phyloP scores from a whole-genome alignment of 345 rosid genomes.

The Erodium maritimum region DNA sequence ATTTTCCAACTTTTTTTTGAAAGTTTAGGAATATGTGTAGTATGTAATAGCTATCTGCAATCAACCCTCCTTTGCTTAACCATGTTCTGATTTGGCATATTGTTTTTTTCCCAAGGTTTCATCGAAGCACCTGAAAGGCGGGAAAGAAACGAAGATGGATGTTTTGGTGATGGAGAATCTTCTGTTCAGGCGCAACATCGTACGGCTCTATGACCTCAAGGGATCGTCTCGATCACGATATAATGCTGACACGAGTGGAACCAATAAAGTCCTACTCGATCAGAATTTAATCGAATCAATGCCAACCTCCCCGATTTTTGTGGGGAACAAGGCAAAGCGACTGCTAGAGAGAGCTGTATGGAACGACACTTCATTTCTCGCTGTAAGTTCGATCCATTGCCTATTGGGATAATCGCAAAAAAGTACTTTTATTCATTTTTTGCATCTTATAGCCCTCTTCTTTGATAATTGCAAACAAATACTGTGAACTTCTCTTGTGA shows the following conservation, averaged over 20 bases:
- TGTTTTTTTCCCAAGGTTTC: slow-evolving; percentile 37
- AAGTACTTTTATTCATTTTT: too few species aligned
- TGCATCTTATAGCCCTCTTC: too few species aligned
- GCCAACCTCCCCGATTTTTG: slow-evolving; percentile 94
- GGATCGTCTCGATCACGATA: slow-evolving; percentile 93
- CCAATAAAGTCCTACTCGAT: slow-evolving; percentile 81
- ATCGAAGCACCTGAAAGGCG: slow-evolving; percentile 77
- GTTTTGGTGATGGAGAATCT: slow-evolving; percentile 98
- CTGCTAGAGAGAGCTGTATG: slow-evolving; percentile 90
- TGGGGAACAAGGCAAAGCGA: slow-evolving; percentile 84
- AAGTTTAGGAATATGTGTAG: too few species aligned
- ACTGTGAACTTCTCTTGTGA: too few species aligned
- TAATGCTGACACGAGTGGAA: slow-evolving; percentile 82
- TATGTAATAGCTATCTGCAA: background rate
- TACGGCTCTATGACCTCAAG: slow-evolving; percentile 82
- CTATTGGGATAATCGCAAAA: too few species aligned
- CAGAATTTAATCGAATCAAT: slow-evolving; percentile 92
- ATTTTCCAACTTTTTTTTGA: too few species aligned
- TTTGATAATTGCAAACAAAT: too few species aligned
- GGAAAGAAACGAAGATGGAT: slow-evolving; percentile 84
- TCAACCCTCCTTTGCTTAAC: too few species aligned
- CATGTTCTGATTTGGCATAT: too few species aligned
- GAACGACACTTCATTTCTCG: slow-evolving; percentile 95
- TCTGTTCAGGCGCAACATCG: slow-evolving; percentile 58
- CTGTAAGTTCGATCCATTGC: slow-evolving; percentile 40